Conservation (phyloP, 148 eudicot genomes). For the Linanthus parryae region DNA sequence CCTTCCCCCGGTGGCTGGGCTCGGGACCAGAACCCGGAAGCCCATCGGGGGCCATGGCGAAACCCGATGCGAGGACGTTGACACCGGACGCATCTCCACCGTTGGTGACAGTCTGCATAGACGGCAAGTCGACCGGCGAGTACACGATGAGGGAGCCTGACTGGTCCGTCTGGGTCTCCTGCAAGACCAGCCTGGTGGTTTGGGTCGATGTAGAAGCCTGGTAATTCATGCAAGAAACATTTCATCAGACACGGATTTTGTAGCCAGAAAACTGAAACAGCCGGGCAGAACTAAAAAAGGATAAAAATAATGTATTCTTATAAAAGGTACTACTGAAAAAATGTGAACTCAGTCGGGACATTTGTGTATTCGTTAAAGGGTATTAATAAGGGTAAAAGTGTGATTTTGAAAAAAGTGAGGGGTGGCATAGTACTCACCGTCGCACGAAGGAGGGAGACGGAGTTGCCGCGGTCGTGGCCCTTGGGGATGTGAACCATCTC, state of each 20-base stretch:
- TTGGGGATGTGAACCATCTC: conserved; percentile 29
- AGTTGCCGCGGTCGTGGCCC: conserved; percentile 32
- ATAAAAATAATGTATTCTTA: not conserved
- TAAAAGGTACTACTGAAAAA: no score
- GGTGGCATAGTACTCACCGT: conserved; percentile 24
- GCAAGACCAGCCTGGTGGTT: conserved; percentile 30
- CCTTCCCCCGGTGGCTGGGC: not conserved
- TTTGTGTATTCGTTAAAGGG: no score
- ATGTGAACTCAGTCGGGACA: not conserved
- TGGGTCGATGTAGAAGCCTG: conserved; percentile 23
- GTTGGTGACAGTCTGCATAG: conserved; percentile 25
- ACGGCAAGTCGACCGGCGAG: conserved; percentile 25
- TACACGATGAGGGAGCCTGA: conserved; percentile 33
- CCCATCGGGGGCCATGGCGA: conserved; percentile 46
- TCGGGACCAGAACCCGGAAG: conserved; percentile 20
- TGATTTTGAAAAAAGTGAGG: not conserved
- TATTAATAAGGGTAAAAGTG: not conserved
- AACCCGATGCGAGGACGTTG: conserved; percentile 66
- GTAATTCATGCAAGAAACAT: no score
- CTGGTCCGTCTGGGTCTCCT: conserved; percentile 36
- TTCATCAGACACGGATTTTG: no score
- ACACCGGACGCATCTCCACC: conserved; percentile 48
- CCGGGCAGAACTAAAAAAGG: no score
- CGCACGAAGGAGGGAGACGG: conserved; percentile 30
- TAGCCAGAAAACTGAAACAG: no score